Evolutionary conservation across 805 yeast genomes (phyloP).

Genomic region (Pichia ethanolica): DNA sequence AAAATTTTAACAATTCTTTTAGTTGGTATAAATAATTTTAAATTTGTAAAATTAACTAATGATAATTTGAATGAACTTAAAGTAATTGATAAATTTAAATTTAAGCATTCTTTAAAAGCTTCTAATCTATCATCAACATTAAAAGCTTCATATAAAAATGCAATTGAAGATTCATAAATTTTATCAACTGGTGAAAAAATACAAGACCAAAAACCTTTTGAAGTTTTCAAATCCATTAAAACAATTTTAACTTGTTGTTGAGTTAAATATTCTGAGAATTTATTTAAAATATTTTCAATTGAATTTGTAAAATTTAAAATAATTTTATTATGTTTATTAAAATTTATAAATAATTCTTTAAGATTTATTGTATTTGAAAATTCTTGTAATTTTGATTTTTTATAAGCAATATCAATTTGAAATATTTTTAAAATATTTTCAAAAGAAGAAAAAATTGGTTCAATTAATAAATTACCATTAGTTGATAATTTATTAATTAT

Average conservation of each 20-base stretch:
- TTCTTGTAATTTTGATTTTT: slow-evolving; percentile 13
- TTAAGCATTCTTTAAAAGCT: slow-evolving; percentile 53
- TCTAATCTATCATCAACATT: slow-evolving; percentile 77
- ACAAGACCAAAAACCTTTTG: slow-evolving; percentile 68
- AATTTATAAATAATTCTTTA: slow-evolving; percentile 17
- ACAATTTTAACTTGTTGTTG: slow-evolving; percentile 25
- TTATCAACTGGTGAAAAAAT: slow-evolving; percentile 53
- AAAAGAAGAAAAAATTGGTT: slow-evolving; percentile 14
- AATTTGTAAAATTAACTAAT: slow-evolving; percentile 9
- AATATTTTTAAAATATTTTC: slow-evolving; percentile 13
- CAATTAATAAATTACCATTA: slow-evolving; percentile 13
- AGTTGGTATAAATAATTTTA: slow-evolving; percentile 18
- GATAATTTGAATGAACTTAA: slow-evolving; percentile 36
- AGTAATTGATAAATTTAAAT: slow-evolving; percentile 35
- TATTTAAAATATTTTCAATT: slow-evolving; percentile 19
- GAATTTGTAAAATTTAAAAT: slow-evolving; percentile 13
- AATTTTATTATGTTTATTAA: slow-evolving; percentile 24
- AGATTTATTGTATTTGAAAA: slow-evolving; percentile 13
- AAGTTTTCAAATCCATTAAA: slow-evolving; percentile 35
- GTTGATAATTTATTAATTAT: slow-evolving; percentile 18
- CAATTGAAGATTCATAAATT: slow-evolving; percentile 62
- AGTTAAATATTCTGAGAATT: slow-evolving; percentile 20
- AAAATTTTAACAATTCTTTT: slow-evolving; percentile 58
- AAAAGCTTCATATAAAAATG: slow-evolving; percentile 65
- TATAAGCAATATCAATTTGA: slow-evolving; percentile 18